Evolutionary conservation across 768 basidiomycete genomes (phyloP), one percentile per base, ranked within the genome.

Genomic region (Russula foetens): DNA sequence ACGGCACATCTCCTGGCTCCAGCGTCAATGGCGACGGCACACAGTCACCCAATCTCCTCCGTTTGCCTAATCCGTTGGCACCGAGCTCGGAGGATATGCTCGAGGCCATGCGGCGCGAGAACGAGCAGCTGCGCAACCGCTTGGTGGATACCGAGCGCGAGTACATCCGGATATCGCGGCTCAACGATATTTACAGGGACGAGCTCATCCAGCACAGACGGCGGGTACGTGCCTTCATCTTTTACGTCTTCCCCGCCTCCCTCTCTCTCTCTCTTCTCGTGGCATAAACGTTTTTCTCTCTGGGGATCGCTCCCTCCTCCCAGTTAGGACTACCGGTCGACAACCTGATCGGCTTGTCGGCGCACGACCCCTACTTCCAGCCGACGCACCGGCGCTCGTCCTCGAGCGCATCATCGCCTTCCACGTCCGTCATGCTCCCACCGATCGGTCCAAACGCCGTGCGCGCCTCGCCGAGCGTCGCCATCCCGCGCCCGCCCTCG

Each of bases 161-260:
- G 65, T 92, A 85, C 68, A 80, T 89, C 61, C 81, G 86, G 33
- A 79, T 91, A 50, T 77, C 83, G 52, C 73, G 89, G 64, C 72
- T 90, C 69, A 92, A 92, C 64, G 90, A 92, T 66, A 80, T 90
- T 5, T 93, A 92, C 68, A 77, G 89, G 31, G 90, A 91, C 72
- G 91, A 93, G 71, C 73, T 93, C 61, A 84, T 93, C 56, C 85
- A 89, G 46, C 83, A 88, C 68, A 73, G 91, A 60, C 75, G 83
- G 65, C 76, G 88, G 71, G 89, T 90, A 73, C 73, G 91, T 62
- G 14, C 14, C 9, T 35, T 7, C 35, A 35, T 35, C 11, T 44
- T 38, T 44, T 38, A 35, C 33, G 29, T 56, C 17, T 0, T 6
- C 6, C 35, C 19, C 15, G 11, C n/a, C 23, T 19, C 14, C 2